These are phyloP conservation scores for Gastrolobium villosum DNA, from an alignment of 306 rosid species.

Conservation along the genomic window DNA sequence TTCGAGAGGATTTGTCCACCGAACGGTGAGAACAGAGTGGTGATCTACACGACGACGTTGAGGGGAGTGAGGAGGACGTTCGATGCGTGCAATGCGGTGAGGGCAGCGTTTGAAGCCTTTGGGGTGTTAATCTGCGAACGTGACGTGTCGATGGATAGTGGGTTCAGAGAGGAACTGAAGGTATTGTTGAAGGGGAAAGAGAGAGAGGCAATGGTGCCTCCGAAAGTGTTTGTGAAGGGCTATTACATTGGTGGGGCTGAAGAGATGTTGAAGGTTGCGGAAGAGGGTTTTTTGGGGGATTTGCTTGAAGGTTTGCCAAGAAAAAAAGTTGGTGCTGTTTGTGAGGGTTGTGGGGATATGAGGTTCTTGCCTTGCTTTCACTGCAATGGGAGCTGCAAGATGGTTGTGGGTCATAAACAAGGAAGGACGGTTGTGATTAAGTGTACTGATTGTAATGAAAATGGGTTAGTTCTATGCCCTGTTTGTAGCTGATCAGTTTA, in stretches of 20 bases:
- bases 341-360: slow-evolving; percentile 88
- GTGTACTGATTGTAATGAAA: slow-evolving; percentile 85
- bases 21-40: slow-evolving; percentile 80
- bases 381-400: slow-evolving; percentile 87
- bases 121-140: slow-evolving; percentile 79
- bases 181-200: slow-evolving; percentile 60
- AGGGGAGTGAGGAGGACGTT: slow-evolving; percentile 84
- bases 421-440: slow-evolving; percentile 57
- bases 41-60: slow-evolving; percentile 82
- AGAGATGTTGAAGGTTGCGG: slow-evolving; percentile 66
- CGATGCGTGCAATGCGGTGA: slow-evolving; percentile 79
- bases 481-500: slow-evolving; percentile 63
- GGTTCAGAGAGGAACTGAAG: slow-evolving; percentile 72
- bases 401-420: slow-evolving; percentile 49
- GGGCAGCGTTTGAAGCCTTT: slow-evolving; percentile 65
- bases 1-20: slow-evolving; percentile 74
- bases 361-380: slow-evolving; percentile 82
- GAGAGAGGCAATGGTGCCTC: slow-evolving; percentile 61
- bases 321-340: slow-evolving; percentile 64
- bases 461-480: slow-evolving; percentile 88
- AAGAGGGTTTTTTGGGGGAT: slow-evolving; percentile 73
- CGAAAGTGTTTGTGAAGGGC: slow-evolving; percentile 80
- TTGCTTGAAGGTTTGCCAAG: slow-evolving; percentile 73
- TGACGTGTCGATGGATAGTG: slow-evolving; percentile 87
- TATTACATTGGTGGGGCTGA: slow-evolving; percentile 79